These are phyloP conservation scores for Psidium friedrichsthalianum DNA, from an alignment of 345 rosid genomes.

Conservation along the genomic window DNA sequence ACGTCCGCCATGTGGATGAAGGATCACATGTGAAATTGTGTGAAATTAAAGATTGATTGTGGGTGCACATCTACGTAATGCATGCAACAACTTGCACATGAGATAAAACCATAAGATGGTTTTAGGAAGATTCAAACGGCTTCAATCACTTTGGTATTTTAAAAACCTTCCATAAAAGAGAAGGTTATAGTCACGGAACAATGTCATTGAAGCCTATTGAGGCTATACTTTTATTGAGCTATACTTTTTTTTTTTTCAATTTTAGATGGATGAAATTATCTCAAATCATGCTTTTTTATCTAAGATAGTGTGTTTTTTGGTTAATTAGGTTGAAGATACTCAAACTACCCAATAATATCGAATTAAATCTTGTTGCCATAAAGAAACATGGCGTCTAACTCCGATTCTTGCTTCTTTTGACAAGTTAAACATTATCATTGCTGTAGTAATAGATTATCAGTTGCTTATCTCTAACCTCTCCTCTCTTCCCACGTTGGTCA, in stretches of 20 bases:
- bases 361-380: not conserved
- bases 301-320: not conserved
- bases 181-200: not conserved
- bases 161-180: not conserved
- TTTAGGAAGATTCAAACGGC: not conserved
- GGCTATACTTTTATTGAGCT: not conserved
- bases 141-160: not conserved
- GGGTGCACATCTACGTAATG: not conserved
- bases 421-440: not conserved
- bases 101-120: not conserved
- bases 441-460: not conserved
- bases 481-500: not conserved
- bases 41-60: not conserved
- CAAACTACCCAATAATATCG: not conserved
- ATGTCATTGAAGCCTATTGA: not conserved
- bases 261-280: not conserved
- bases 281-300: not conserved
- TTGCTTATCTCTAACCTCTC: not conserved
- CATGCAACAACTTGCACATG: not conserved
- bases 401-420: not conserved
- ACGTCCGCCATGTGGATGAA: not conserved
- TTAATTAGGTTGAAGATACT: not conserved
- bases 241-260: rapidly evolving
- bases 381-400: too few species aligned
- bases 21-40: not conserved